Base-by-base conservation (phyloP, 805 yeast genomes). In the Kregervanrija pseudodelftensis region DNA sequence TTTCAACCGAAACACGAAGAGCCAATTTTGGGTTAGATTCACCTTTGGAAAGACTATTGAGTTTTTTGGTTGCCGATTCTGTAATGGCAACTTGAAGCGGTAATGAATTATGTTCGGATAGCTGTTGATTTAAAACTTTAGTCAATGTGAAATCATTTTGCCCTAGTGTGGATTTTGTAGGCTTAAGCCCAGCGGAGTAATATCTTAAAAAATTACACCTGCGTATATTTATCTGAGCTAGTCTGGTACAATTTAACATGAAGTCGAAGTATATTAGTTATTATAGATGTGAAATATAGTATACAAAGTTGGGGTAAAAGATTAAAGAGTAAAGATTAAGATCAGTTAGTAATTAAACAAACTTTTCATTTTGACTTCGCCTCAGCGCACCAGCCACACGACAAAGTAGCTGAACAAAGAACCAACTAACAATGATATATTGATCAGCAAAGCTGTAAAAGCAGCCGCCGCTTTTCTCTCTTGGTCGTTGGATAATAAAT, bases 401-500 rank as follows among this genome's bases (percentile, higher is more conserved):
- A 85, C 70, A 2, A 77, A 49, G 56, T 88, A 91, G 56, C 95
- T 85, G 43, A 80, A 57, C 1, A 88, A 49, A 47, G 95, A 81
- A 4, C 99, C 99, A 2, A 73, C 67, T 0, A 93, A 79, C 41
- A 91, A 71, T 0, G 96, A 96, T 10, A 79, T 58, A 45, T 90
- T 80, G 42, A 90, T 74, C 52, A 87, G 79, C 16, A 90, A 78
- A 1, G 88, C 80, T 38, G 95, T 82, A 59, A 90, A 85, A 3
- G 97, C 97, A 38, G 96, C 96, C 1, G 98, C 96, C 0, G 96
- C 96, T 47, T 86, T 87, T 59, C 79, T 55, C 56, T 87, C 91
- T 15, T 73, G 73, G 32, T 79, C 86, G 1, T 72, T 70, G 8
- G 43, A 45, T 36, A 61, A 46, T 34, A 58, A 40, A 2, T 48